phyloP scores from a whole-genome alignment of 2,329 filamentous ascomycete species.

The Penicillium brasilianum region DNA sequence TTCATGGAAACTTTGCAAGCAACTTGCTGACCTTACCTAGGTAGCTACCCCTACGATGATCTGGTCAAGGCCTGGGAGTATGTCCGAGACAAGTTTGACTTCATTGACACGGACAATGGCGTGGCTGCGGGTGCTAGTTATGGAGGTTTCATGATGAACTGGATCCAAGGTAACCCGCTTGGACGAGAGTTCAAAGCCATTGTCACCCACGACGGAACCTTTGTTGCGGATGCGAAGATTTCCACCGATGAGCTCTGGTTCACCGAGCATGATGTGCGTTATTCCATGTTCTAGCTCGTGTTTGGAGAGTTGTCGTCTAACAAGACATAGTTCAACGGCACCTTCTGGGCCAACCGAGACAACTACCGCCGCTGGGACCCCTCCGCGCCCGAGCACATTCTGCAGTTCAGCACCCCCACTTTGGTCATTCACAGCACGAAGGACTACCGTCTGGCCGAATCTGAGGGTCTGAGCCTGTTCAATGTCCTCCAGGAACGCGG shows the following conservation, averaged over 20 bases:
- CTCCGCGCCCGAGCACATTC: constrained; percentile 57
- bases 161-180: constrained; percentile 86
- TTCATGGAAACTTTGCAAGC: background rate
- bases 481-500: constrained; percentile 76
- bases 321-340: constrained; percentile 50
- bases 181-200: constrained; percentile 86
- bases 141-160: constrained; percentile 63
- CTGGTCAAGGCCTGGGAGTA: constrained; percentile 78
- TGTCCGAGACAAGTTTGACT: constrained; percentile 53
- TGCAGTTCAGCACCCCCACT: constrained; percentile 79
- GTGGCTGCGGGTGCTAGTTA: constrained; percentile 50
- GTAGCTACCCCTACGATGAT: constrained; percentile 72
- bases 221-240: constrained; percentile 62
- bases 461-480: constrained; percentile 79
- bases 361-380: constrained; percentile 75
- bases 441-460: constrained; percentile 82
- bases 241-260: constrained; percentile 59
- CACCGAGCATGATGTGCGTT: constrained; percentile 51
- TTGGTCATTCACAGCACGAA: constrained; percentile 84
- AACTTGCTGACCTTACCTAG: constrained; percentile 21
- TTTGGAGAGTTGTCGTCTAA: background rate
- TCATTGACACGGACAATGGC: constrained; percentile 45
- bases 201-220: constrained; percentile 87
- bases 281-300: background rate
- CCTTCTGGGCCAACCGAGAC: constrained; percentile 60